A percentile compares a stretch with the other conserved stretches of the same genome.
phyloP scores from a whole-genome alignment of 495 filamentous ascomycete species.

The Aspergillus nanangensis region DNA sequence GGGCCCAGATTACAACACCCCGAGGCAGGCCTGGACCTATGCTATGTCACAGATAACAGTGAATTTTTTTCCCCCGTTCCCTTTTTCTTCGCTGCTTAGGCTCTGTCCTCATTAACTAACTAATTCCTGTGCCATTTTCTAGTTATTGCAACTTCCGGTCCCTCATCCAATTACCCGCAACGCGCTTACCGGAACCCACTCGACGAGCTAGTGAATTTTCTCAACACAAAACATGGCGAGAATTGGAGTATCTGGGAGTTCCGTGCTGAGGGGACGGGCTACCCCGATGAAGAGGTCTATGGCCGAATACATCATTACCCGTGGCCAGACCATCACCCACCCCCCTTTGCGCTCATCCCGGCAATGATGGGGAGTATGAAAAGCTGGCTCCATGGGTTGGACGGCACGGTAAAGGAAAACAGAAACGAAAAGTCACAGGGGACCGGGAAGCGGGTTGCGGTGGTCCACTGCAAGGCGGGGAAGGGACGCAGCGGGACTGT shows the following conservation, averaged over 20 bases:
- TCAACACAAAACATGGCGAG: conserved; percentile 75
- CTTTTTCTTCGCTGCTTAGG: background rate
- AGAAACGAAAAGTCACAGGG: conserved; percentile 11
- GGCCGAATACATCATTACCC: conserved; percentile 82
- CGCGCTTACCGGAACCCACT: conserved; percentile 90
- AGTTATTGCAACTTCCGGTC: conserved; percentile 78
- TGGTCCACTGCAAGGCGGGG: conserved; percentile 96
- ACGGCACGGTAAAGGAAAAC: conserved; percentile 21
- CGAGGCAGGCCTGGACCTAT: conserved; percentile 87
- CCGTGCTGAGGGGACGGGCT: conserved; percentile 91
- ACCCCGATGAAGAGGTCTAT: conserved; percentile 85
- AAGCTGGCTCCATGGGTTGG: conserved; percentile 69
- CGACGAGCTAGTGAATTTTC: conserved; percentile 75
- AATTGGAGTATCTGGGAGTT: conserved; percentile 98
- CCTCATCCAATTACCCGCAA: conserved; percentile 80
- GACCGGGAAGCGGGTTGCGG: conserved; percentile 61
- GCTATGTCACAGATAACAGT: conserved; percentile 86
- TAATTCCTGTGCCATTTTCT: conserved; percentile 1
- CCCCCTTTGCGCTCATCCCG: conserved; percentile 84
- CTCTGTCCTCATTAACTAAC: conserved; percentile 1
- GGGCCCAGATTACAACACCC: conserved; percentile 77
- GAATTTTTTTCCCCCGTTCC: conserved; percentile 2
- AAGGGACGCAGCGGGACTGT: conserved; percentile 93
- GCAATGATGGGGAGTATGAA: conserved; percentile 87
- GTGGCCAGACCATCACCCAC: conserved; percentile 96